Percentiles rank a stretch among this genome's conserved stretches.
phyloP scores from a whole-genome alignment of 805 yeast species.

The Wickerhamiella qilinensis region DNA sequence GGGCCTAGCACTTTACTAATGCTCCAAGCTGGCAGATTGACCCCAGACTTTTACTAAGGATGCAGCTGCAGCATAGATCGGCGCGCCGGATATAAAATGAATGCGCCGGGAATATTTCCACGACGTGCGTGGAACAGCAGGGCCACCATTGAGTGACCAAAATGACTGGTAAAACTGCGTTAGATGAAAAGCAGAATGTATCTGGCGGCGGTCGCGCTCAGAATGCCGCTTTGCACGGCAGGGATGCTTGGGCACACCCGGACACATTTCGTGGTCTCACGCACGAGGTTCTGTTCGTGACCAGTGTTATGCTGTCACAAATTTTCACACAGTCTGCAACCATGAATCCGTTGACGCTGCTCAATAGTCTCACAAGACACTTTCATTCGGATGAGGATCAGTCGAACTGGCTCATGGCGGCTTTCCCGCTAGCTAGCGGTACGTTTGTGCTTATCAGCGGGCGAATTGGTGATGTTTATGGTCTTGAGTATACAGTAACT shows the following conservation, averaged over 20 bases:
- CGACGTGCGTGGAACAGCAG: too few relatives aligned
- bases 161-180: too few relatives aligned
- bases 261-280: neutral
- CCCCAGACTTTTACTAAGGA: too few relatives aligned
- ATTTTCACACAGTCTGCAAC: slow-evolving; percentile 26
- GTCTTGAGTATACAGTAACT: slow-evolving; percentile 37
- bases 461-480: slow-evolving; percentile 55
- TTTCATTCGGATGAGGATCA: slow-evolving; percentile 18
- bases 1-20: too few relatives aligned
- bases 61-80: too few relatives aligned
- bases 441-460: slow-evolving; percentile 58
- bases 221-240: neutral
- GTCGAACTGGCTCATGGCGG: slow-evolving; percentile 51
- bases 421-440: slow-evolving; percentile 56
- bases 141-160: too few relatives aligned
- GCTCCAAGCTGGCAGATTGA: too few relatives aligned
- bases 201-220: too few relatives aligned
- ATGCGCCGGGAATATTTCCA: too few relatives aligned
- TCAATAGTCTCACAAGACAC: slow-evolving; percentile 18
- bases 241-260: neutral
- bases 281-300: slow-evolving; percentile 16
- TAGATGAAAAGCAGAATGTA: too few relatives aligned
- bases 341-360: slow-evolving; percentile 19
- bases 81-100: too few relatives aligned
- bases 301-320: slow-evolving; percentile 20